Evolutionary conservation across 306 rosid species (phyloP).

Genomic region (Vigna nakashimae): DNA sequence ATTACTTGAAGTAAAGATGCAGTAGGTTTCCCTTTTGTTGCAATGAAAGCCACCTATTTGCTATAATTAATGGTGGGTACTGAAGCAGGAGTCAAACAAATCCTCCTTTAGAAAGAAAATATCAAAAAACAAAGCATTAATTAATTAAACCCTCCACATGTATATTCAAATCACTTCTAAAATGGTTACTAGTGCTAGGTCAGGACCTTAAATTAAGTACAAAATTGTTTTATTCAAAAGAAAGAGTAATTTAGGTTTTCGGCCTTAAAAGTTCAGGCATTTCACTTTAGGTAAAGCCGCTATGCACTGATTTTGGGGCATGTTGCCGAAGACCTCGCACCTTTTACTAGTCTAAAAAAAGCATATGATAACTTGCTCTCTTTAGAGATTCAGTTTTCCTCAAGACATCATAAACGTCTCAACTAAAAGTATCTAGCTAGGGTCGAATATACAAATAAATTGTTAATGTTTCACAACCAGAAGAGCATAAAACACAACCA

Average conservation of each 20-base stretch:
- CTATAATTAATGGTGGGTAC: neutral
- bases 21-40: neutral
- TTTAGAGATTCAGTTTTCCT: neutral
- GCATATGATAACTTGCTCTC: conserved; percentile 12
- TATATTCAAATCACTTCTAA: neutral
- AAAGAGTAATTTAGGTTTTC: neutral
- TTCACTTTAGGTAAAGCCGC: too few species aligned
- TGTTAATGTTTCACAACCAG: neutral
- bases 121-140: neutral
- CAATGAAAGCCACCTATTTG: neutral
- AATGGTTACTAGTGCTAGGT: neutral
- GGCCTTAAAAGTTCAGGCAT: too few species aligned
- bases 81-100: neutral
- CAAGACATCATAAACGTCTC: neutral
- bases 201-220: neutral
- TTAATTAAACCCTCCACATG: neutral
- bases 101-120: conserved; percentile 2
- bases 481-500: conserved; percentile 3
- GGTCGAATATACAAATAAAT: neutral
- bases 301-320: too few species aligned
- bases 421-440: neutral
- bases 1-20: conserved; percentile 25
- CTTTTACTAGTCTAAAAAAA: neutral
- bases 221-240: neutral
- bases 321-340: too few species aligned